Evolutionary conservation across 768 basidiomycete species (phyloP).

Genomic region (Daedaleopsis sinensis): DNA sequence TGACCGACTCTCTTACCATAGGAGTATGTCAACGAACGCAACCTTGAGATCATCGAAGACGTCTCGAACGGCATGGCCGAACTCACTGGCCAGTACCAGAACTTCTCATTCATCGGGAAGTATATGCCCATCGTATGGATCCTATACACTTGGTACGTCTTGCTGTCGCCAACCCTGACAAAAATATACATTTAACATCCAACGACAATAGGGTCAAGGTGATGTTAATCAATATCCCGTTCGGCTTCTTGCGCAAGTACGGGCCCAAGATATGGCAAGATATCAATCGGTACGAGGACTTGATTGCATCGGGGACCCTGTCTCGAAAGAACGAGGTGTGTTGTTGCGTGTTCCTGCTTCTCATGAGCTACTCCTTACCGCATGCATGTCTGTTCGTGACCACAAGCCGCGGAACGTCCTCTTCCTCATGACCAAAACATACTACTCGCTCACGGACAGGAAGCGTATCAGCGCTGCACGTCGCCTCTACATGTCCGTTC

Average conservation of each 20-base stretch:
- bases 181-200: slow-evolving; percentile 11
- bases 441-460: slow-evolving; percentile 9
- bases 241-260: slow-evolving; percentile 22
- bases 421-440: slow-evolving; percentile 23
- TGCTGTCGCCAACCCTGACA: slow-evolving; percentile 2
- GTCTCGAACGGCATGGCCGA: slow-evolving; percentile 32
- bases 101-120: slow-evolving; percentile 29
- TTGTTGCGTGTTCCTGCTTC: background rate
- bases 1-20: slow-evolving; percentile 14
- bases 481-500: slow-evolving; percentile 29
- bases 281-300: slow-evolving; percentile 21
- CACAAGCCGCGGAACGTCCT: slow-evolving; percentile 20
- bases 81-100: slow-evolving; percentile 35
- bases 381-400: background rate
- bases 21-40: slow-evolving; percentile 30
- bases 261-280: slow-evolving; percentile 22
- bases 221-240: slow-evolving; percentile 23
- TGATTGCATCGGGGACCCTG: slow-evolving; percentile 11
- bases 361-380: background rate
- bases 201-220: slow-evolving; percentile 22
- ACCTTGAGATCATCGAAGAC: slow-evolving; percentile 29
- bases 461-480: slow-evolving; percentile 17
- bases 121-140: slow-evolving; percentile 31
- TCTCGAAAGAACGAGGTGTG: slow-evolving; percentile 16
- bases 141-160: slow-evolving; percentile 28